These are phyloP conservation scores for Anthoceros angustus DNA, from an alignment of 225 moss, liverwort and hornwort species.

Conservation along the genomic window DNA sequence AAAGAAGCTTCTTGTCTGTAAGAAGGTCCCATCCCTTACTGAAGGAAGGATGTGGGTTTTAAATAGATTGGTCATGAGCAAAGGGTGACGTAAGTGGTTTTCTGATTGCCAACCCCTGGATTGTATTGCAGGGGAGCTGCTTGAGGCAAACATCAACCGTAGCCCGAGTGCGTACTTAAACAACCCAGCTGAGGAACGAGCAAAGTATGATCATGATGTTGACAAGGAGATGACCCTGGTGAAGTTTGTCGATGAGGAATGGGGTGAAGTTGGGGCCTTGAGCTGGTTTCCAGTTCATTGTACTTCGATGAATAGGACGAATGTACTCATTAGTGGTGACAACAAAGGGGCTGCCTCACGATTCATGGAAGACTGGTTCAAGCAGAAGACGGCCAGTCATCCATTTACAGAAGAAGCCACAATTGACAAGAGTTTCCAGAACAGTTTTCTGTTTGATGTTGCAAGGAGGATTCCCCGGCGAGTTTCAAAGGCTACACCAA, in stretches of 20 bases:
- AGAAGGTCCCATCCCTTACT: background rate
- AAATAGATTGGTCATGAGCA: background rate
- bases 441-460: conserved; percentile 5
- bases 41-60: background rate
- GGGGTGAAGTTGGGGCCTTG: conserved; percentile 85
- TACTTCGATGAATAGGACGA: conserved; percentile 98
- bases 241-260: conserved; percentile 87
- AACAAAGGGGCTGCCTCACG: conserved; percentile 96
- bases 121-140: conserved; percentile 43
- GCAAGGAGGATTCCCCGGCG: conserved; percentile 16
- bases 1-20: background rate
- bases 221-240: conserved; percentile 77
- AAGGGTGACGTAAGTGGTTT: background rate
- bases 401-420: conserved; percentile 19
- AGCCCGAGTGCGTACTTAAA: conserved; percentile 89
- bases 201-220: conserved; percentile 52
- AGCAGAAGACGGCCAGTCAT: conserved; percentile 11
- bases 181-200: conserved; percentile 83
- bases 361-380: conserved; percentile 96
- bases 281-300: conserved; percentile 98
- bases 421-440: conserved; percentile 7
- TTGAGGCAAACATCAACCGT: conserved; percentile 85
- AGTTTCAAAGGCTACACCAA: conserved; percentile 19
- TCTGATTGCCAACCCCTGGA: background rate
- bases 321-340: conserved; percentile 80